Evolutionary conservation across 345 rosid genomes (phyloP), one percentile per base, ranked within the genome.

Genomic region (Heritiera littoralis): DNA sequence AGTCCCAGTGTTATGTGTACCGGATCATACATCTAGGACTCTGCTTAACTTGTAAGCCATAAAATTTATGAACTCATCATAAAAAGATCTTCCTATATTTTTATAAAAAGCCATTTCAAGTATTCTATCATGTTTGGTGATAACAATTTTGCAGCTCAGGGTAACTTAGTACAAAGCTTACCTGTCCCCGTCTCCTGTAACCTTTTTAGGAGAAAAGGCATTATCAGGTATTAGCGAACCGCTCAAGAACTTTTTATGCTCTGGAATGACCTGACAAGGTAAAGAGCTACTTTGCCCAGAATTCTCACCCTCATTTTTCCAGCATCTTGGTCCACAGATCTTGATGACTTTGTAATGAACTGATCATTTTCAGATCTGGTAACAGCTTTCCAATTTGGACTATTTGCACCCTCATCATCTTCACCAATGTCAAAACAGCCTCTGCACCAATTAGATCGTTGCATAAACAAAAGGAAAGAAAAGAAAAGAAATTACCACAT

Each of bases 341-440:
- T 81, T 77, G 89, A 83, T 40, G 88, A 64, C 82, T 85, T 86
- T 79, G 71, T 64, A 81, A 77, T 65, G 79, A 76, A 69, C 81
- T 81, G 90, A 76, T 89, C 94, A 79, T 79, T 74, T 77, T 86
- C 92, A 71, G 85, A 77, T 73, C 10, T 79, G 41, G 71, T 82
- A 71, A 78, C 73, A 78, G 79, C 91, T 81, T 89, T 90, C 88
- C 90, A 86, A 76, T 70, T 84, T 66, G 92, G 90, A 85, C 89
- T 89, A 77, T 87, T 83, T 75, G 85, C 87, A 86, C 61, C 83
- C 67, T 80, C 90, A 81, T 89, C 97, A 48, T 86, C 91, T 85
- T 92, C 97, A 45, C 89, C 86, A 51, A 89, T 80, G 85, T 93
- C 99, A 84, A 93, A 96, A 84, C 95, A 92, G 79, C 89, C 92